Evolutionary conservation across 2,329 filamentous ascomycete species (phyloP).

Genomic region (Aspergillus versicolor): DNA sequence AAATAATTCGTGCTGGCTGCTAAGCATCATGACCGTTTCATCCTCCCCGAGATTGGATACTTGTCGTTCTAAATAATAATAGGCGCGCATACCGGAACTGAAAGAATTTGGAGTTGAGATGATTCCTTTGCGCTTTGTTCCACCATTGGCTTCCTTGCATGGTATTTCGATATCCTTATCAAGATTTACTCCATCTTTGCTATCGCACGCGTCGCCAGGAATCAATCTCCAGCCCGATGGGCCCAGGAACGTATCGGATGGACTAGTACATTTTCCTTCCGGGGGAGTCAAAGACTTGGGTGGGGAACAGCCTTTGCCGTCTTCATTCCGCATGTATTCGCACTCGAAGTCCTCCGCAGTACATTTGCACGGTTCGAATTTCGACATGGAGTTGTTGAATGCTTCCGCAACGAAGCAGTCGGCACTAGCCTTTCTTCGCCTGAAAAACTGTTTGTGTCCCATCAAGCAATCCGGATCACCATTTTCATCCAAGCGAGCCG

Average conservation of each 20-base stretch:
- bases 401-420: slow-evolving; percentile 86
- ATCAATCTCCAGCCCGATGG: slow-evolving; percentile 91
- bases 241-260: slow-evolving; percentile 73
- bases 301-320: slow-evolving; percentile 68
- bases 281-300: slow-evolving; percentile 64
- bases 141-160: slow-evolving; percentile 66
- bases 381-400: slow-evolving; percentile 73
- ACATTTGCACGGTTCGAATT: slow-evolving; percentile 76
- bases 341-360: slow-evolving; percentile 87
- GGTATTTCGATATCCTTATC: slow-evolving; percentile 72
- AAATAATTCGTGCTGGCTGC: slow-evolving; percentile 61
- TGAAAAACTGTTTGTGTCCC: slow-evolving; percentile 89
- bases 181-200: slow-evolving; percentile 61
- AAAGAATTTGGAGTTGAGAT: slow-evolving; percentile 61
- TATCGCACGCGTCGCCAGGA: slow-evolving; percentile 73
- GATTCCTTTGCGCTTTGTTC: slow-evolving; percentile 60
- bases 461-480: slow-evolving; percentile 86
- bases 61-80: slow-evolving; percentile 77
- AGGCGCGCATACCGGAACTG: slow-evolving; percentile 55
- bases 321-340: slow-evolving; percentile 75
- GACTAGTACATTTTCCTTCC: slow-evolving; percentile 69
- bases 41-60: slow-evolving; percentile 63
- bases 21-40: slow-evolving; percentile 70
- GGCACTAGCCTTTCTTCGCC: slow-evolving; percentile 78
- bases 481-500: slow-evolving; percentile 75